A percentile compares a stretch with the other conserved stretches of the same genome.
Conservation (phyloP, 805 yeast genomes). For the Cyberlindnera samutprakarnensis region DNA sequence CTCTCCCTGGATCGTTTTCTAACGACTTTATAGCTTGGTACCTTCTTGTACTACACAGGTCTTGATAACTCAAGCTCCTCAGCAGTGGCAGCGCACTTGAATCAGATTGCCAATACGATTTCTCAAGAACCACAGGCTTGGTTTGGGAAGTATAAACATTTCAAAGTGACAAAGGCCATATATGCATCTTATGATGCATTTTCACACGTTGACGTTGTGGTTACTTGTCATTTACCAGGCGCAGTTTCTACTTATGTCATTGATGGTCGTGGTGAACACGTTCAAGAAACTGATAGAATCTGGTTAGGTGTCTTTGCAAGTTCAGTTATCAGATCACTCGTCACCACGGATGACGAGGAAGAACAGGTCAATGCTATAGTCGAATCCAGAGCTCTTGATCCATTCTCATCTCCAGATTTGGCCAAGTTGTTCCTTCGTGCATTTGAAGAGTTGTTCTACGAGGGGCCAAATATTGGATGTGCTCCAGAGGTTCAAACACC, state of each 20-base stretch:
- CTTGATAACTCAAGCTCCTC: conserved; percentile 71
- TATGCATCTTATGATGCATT: conserved; percentile 74
- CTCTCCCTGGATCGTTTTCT: conserved; percentile 4
- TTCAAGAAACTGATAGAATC: conserved; percentile 40
- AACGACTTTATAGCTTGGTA: conserved; percentile 37
- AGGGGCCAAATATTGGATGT: conserved; percentile 63
- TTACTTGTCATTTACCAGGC: conserved; percentile 72
- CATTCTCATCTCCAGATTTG: conserved; percentile 44
- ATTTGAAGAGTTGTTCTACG: conserved; percentile 57
- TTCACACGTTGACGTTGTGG: conserved; percentile 56
- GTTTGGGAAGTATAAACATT: conserved; percentile 70
- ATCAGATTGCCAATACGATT: conserved; percentile 58
- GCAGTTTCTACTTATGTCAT: conserved; percentile 50
- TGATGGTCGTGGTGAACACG: conserved; percentile 37
- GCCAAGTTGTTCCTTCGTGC: conserved; percentile 52
- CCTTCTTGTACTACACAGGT: conserved; percentile 69
- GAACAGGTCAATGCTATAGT: conserved; percentile 66
- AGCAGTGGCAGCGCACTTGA: conserved; percentile 68
- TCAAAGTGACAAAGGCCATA: conserved; percentile 65
- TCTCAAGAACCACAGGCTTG: conserved; percentile 59
- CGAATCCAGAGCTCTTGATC: conserved; percentile 78
- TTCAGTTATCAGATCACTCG: conserved; percentile 66
- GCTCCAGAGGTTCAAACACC: conserved; percentile 65
- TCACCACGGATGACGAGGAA: conserved; percentile 66
- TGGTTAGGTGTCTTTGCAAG: conserved; percentile 52